phyloP scores from a whole-genome alignment of 108 stramenopile genomes.

The Discostella stelligeroides region DNA sequence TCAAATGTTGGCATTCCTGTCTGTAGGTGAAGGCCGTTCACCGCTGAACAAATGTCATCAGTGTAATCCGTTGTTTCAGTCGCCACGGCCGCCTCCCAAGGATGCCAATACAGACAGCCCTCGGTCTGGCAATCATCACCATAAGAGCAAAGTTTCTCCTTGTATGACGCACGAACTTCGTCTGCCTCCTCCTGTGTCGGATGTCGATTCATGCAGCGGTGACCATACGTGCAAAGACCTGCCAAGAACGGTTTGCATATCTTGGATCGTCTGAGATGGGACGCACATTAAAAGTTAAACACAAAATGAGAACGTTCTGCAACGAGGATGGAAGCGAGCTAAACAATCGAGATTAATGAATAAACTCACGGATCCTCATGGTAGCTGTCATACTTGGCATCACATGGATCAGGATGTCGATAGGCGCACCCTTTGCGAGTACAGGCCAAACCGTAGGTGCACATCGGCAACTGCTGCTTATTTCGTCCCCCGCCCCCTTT shows the following conservation, averaged over 20 bases:
- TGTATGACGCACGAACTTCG: constrained; percentile 66
- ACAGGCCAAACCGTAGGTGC: constrained; percentile 72
- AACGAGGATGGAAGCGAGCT: not conserved
- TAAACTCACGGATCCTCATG: constrained; percentile 59
- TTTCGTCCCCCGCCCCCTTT: constrained; percentile 19
- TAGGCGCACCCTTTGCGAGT: constrained; percentile 75
- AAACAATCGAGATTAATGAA: too few species aligned
- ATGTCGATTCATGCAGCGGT: constrained; percentile 78
- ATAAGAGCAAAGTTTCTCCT: constrained; percentile 66
- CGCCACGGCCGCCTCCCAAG: constrained; percentile 54
- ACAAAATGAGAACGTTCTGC: not conserved
- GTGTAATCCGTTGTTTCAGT: not conserved
- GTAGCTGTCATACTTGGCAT: constrained; percentile 39
- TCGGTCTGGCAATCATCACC: constrained; percentile 80
- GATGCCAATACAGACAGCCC: constrained; percentile 80
- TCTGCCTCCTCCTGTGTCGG: constrained; percentile 66
- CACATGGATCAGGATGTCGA: constrained; percentile 50
- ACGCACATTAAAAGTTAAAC: not conserved
- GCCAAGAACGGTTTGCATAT: constrained; percentile 77
- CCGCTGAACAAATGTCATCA: constrained; percentile 2
- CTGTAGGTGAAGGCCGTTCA: constrained; percentile 11
- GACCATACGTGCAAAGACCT: constrained; percentile 72
- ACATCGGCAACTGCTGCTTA: constrained; percentile 52
- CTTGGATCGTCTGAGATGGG: constrained; percentile 26
- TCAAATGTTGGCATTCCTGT: constrained; percentile 32